These are phyloP conservation scores for Clitopilus hobsonii DNA, from an alignment of 768 basidiomycete species.

Conservation along the genomic window DNA sequence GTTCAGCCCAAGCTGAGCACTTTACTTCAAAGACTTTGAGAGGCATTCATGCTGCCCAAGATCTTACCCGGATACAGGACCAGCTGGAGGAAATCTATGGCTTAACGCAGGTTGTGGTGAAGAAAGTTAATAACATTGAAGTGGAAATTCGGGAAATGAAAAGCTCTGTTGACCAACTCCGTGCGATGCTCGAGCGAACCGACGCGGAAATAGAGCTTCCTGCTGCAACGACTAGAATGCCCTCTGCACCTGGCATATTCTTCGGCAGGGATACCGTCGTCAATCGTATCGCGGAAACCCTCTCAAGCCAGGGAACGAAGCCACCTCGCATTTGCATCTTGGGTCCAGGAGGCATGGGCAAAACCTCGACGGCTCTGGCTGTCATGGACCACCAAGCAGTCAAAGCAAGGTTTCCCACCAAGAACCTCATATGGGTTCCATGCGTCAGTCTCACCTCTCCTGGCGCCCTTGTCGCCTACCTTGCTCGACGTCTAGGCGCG, in stretches of 20 bases:
- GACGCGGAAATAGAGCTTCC: background rate
- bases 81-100: background rate
- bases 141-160: background rate
- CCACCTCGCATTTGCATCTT: constrained; percentile 73
- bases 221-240: background rate
- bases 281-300: background rate
- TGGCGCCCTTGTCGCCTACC: background rate
- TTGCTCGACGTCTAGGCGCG: background rate
- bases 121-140: background rate
- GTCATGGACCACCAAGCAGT: constrained; percentile 6
- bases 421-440: background rate
- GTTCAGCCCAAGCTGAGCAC: background rate
- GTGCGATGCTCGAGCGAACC: background rate
- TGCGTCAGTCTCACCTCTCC: background rate
- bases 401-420: constrained; percentile 6
- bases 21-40: background rate
- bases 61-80: background rate
- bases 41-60: background rate
- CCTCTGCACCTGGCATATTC: background rate
- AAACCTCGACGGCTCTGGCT: constrained; percentile 19
- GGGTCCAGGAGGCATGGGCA: constrained; percentile 79
- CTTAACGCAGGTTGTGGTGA: no score
- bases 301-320: background rate
- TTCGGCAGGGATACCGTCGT: background rate
- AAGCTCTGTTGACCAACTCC: background rate